Base-by-base conservation (phyloP, 371 early-diverging fungal genomes). In the Lichtheimia ramosa region DNA sequence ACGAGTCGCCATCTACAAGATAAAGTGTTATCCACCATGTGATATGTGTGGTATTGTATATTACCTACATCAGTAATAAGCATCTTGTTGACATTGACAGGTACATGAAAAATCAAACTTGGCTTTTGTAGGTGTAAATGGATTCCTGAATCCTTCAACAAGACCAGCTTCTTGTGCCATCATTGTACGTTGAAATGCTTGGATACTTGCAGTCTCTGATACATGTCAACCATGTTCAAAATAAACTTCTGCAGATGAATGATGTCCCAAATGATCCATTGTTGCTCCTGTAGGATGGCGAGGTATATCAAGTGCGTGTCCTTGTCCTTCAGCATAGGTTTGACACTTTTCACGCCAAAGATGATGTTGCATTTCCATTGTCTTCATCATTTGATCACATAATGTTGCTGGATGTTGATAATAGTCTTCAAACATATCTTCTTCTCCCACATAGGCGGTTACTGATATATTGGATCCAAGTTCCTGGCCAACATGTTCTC, bases 31-130 rank as follows among this genome's bases (percentile, higher is more conserved):
- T 7, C n/a, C 15, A 61, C 5, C 5, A 51, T 21, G 6, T 15
- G 8, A 7, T 14, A 8, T 34, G 28, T 34, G 34, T 34, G 7
- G 10, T 2, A 8, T 40, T 53, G 3, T 21, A 24, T 14, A 21
- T 25, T 72, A 84, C 86, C 86, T 20, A 92, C 79, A 60, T 92
- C 92, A 0, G 89, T 88, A 59, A 92, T 89, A 27, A 91, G 62
- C 5, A 87, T 83, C 15, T 86, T 82, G 60, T 90, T 91, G 39
- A 90, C 90, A 64, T 92, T 92, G 25, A 92, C 88, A 24, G 92
- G 92, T 4, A 92, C 90, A 16, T 83, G 80, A 7, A 92, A 66
- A 0, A 87, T 88, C 55, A 88, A 66, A n/a, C 82, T 84, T 1
- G 90, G 89, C 13, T 74, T 63, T 41, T 82, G 84, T 7, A 89